phyloP scores from a whole-genome alignment of 495 filamentous ascomycete genomes.

The Rhypophila decipiens region DNA sequence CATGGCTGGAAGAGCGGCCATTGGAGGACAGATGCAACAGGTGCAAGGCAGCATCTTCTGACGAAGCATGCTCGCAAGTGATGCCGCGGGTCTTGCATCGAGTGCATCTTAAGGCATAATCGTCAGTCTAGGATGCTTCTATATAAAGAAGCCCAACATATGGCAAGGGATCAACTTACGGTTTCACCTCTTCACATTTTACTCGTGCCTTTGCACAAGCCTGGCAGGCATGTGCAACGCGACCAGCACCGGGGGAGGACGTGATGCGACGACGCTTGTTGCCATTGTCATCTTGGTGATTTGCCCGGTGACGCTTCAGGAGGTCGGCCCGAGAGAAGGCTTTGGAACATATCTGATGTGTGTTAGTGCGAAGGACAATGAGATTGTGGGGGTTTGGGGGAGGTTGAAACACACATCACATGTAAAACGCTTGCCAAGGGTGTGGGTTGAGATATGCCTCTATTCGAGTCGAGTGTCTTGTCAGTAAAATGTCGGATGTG shows the following conservation, averaged over 20 bases:
- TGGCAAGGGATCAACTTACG: slow-evolving; percentile 11
- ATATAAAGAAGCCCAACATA: not conserved
- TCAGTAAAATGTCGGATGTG: too few relatives aligned
- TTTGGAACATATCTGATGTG: slow-evolving; percentile 43
- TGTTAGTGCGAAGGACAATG: not conserved
- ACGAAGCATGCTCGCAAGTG: slow-evolving; percentile 38
- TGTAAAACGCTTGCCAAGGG: slow-evolving; percentile 48
- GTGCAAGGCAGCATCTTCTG: slow-evolving; percentile 30
- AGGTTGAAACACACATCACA: slow-evolving; percentile 21
- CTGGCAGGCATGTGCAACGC: slow-evolving; percentile 50
- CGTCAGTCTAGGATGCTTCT: slow-evolving; percentile 5
- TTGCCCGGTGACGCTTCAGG: slow-evolving; percentile 48
- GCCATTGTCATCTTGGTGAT: slow-evolving; percentile 40
- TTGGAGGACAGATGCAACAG: slow-evolving; percentile 29
- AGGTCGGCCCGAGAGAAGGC: slow-evolving; percentile 50
- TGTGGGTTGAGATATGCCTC: slow-evolving; percentile 53
- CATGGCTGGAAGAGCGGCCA: slow-evolving; percentile 6
- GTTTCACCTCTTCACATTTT: slow-evolving; percentile 47
- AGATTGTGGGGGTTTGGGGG: not conserved
- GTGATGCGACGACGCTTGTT: slow-evolving; percentile 40
- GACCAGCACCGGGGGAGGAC: slow-evolving; percentile 38
- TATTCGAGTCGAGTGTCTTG: slow-evolving; percentile 8
- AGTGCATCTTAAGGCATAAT: slow-evolving; percentile 25
- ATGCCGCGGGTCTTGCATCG: slow-evolving; percentile 42
- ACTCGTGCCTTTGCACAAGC: slow-evolving; percentile 47